These are phyloP conservation scores for Lonicera japonica DNA, from an alignment of 129 eudicot species.

Conservation along the genomic window DNA sequence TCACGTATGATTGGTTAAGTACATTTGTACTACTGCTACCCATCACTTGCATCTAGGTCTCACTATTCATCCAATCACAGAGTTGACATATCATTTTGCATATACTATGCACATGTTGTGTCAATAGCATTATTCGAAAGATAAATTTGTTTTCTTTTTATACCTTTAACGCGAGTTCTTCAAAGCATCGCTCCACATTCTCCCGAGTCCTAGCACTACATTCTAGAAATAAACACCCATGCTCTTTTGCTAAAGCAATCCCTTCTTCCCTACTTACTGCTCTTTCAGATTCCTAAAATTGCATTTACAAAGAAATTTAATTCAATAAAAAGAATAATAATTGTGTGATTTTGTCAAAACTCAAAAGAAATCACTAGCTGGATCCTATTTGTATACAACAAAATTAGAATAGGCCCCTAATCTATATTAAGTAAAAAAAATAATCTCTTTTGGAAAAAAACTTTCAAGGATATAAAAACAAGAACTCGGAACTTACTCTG, in stretches of 20 bases:
- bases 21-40: too few species aligned
- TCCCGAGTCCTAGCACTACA: constrained; percentile 88
- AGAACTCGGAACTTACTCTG: constrained; percentile 40
- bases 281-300: constrained; percentile 72
- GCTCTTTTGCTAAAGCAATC: constrained; percentile 72
- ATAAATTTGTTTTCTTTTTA: not conserved
- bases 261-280: constrained; percentile 92
- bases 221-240: constrained; percentile 76
- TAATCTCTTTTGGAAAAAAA: not conserved
- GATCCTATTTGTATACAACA: too few species aligned
- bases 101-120: too few species aligned
- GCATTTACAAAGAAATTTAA: not conserved
- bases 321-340: not conserved
- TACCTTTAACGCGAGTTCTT: constrained; percentile 88
- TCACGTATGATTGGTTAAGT: too few species aligned
- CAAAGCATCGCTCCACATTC: constrained; percentile 76
- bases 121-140: too few species aligned
- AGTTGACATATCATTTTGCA: too few species aligned
- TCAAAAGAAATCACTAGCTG: too few species aligned
- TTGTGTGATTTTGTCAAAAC: too few species aligned
- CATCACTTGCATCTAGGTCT: too few species aligned
- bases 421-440: too few species aligned
- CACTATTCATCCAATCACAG: too few species aligned
- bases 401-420: too few species aligned
- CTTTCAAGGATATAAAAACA: not conserved